Evolutionary conservation across 2,329 filamentous ascomycete species (phyloP), one percentile per base, ranked within the genome.

Genomic region (Hypoxylon rubiginosum): DNA sequence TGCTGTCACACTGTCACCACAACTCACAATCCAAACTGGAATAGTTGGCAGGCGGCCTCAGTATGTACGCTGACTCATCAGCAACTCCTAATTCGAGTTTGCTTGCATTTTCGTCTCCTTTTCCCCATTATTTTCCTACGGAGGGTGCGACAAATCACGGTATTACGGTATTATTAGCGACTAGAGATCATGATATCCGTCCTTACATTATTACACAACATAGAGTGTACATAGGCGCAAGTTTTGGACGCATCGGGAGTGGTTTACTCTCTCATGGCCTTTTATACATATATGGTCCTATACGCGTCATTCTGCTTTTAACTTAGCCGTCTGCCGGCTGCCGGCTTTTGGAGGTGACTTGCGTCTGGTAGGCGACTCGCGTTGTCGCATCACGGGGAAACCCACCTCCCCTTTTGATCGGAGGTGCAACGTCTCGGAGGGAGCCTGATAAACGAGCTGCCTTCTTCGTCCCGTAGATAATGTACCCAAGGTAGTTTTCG

Each of bases 31-130:
- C n/a, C n/a, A n/a, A n/a, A n/a, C n/a, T n/a, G n/a, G 26, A 28
- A 28, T 51, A 46, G 17, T 28, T 32, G 46, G 28, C 19, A 39
- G 19, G 36, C 24, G 36, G 26, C 53, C 34, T 28, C 28, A 46
- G n/a, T n/a, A n/a, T n/a, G n/a, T n/a, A n/a, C 30, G 34, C 39
- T 13, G 30, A 41, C 51, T 36, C 34, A 39, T 50, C 26, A 45
- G 51, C 51, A 46, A 28, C 24, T 59, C 26, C 26, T 7, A 28
- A 3, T 4, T 24, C n/a, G 51, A 45, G 36, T 39, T 41, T 50
- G 36, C 32, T 49, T 32, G 50, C 11, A 43, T 59, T 54, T 49
- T 45, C 3, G 36, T 51, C 56, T 57, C 19, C 36, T 57, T 48
- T 26, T n/a, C 7, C 4, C 13, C 4, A n/a, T 19, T 45, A 19